Evolutionary conservation across 805 yeast species (phyloP), one percentile per base, ranked within the genome.

Genomic region (Candida wancherniae): DNA sequence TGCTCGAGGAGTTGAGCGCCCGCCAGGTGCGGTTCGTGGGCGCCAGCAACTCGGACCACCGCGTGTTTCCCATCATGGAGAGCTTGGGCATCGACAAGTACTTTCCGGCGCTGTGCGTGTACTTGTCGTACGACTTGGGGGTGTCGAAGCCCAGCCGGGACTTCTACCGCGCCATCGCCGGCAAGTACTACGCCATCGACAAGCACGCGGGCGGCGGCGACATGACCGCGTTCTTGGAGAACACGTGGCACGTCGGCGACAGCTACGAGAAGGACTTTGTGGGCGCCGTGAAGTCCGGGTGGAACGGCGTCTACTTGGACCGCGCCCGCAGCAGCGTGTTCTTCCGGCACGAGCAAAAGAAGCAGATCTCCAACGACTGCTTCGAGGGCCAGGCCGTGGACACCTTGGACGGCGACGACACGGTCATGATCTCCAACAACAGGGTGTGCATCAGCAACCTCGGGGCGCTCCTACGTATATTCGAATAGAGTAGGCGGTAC

Each of bases 231-330:
- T 45, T 31, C 20, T 37, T 44, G 37, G 48, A 36, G 19, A 26
- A 34, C 32, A 23, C 63, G 28, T 80, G 83, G 84, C 90, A 81
- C 49, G 56, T 80, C 28, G 90, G 90, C 1, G 88, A 81, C 47
- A 75, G 71, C 40, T 51, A 63, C 21, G 55, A 54, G 6, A 73
- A 74, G 29, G 90, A 81, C 48, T 59, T 71, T 33, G 45, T 58
- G 9, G 81, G 77, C 3, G 63, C 79, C 0, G 50, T 58, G 11
- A 50, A 53, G 15, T 67, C 79, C 1, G 87, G 87, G 0, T 73
- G 85, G 75, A 75, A 73, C 31, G 76, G 80, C 4, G 57, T 81
- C 1, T 53, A 73, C 15, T 33, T 78, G 4, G 82, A 77, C 45
- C 60, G 84, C 43, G 37, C 45, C 6, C 37, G 37, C 9, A 18